phyloP scores from a whole-genome alignment of 345 rosid species.

The Isatis tinctoria region DNA sequence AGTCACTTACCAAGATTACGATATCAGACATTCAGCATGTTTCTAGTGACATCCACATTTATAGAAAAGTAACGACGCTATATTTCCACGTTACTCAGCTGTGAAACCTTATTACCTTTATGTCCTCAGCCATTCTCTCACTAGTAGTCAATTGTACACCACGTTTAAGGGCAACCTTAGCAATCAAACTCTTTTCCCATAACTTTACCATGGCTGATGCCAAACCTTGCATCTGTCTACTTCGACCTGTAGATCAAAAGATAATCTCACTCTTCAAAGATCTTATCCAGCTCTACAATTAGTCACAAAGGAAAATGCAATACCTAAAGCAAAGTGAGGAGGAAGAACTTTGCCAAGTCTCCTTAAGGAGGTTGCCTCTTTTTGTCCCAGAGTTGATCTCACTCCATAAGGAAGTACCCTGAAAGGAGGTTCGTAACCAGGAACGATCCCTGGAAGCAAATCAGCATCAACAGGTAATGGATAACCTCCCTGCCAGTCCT shows the following conservation, averaged over 20 bases:
- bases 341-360: constrained; percentile 85
- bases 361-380: constrained; percentile 68
- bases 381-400: constrained; percentile 56
- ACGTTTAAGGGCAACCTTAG: constrained; percentile 84
- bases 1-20: constrained; percentile 28
- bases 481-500: constrained; percentile 79
- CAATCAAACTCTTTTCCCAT: constrained; percentile 84
- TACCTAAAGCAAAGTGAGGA: constrained; percentile 96
- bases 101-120: constrained; percentile 53
- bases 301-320: constrained; percentile 9
- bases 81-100: background rate
- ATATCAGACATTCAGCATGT: constrained; percentile 1
- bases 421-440: constrained; percentile 83
- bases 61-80: background rate
- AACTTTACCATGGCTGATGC: constrained; percentile 78
- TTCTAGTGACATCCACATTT: background rate
- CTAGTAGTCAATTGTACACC: constrained; percentile 88
- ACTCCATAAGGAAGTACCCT: constrained; percentile 91
- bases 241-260: constrained; percentile 57
- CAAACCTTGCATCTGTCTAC: constrained; percentile 89
- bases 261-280: constrained; percentile 13
- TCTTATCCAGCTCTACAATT: background rate
- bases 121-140: constrained; percentile 97
- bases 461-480: constrained; percentile 95
- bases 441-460: constrained; percentile 77